Base-by-base conservation (phyloP, 345 rosid species). In the Lepidium africanum region DNA sequence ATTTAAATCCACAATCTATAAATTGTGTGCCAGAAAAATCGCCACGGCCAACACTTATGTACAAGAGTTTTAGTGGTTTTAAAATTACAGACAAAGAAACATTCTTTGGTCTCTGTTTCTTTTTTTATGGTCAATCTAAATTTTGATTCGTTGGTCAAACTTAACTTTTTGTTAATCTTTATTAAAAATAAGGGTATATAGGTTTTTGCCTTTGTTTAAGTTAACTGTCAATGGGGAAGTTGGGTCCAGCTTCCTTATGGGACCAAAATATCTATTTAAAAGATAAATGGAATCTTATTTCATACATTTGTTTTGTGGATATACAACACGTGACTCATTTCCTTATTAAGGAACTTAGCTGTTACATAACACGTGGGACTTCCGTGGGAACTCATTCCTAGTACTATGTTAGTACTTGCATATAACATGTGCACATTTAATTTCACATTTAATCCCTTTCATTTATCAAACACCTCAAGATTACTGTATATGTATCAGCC, bases 311-410 rank as follows among this genome's bases (percentile, higher is more conserved):
- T 53, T 68, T 39, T 46, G 45, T 45, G 73, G 74, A 68, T 68
- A 61, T 54, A 2, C 1, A 74, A 53, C 78, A 68, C 74, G 78
- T 74, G 64, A 38, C 17, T 46, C 17, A 7, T 74, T 68, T 59
- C 45, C 59, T 19, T 5, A 61, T 16, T 68, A 37, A 68, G 78
- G 42, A 74, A 37, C 15, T 16, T 74, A 51, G 63, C 12, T 67
- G 50, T 13, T 21, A 59, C 6, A 9, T 59, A 50, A 38, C 78
- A 74, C 74, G 78, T 74, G 78, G 74, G 69, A 10, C 52, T 54
- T 21, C 69, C 78, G 78, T 68, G 74, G 74, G 70, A 12, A n/a
- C 11, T 66, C 30, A 45, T 37, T 38, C 23, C 36, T 15, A 40
- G 36, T 57, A 38, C 27, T 14, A 45, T 65, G 16, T 9, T 33